Percentiles rank a stretch among this genome's conserved stretches.
Conservation (phyloP, 495 filamentous ascomycete species). For the Talaromyces thailandensis region DNA sequence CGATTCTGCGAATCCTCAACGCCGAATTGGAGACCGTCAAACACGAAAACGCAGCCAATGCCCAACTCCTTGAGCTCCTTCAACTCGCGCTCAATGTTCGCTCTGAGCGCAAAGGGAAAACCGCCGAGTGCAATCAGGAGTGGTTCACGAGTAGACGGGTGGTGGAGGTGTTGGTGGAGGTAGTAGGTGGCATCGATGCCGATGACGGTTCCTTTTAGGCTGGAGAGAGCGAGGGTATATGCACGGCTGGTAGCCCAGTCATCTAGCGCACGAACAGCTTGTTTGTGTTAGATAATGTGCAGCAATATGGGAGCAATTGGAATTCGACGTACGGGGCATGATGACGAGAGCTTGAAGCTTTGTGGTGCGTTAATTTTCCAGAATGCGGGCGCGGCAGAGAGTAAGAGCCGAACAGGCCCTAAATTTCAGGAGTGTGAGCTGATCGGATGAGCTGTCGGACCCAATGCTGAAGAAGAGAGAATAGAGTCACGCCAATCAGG, state of each 20-base stretch:
- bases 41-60: slow-evolving; percentile 73
- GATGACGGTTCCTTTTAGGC: slow-evolving; percentile 61
- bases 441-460: neutral
- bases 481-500: neutral
- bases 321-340: slow-evolving; percentile 32
- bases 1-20: slow-evolving; percentile 56
- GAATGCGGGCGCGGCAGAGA: slow-evolving; percentile 4
- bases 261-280: slow-evolving; percentile 46
- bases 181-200: slow-evolving; percentile 90
- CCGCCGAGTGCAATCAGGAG: slow-evolving; percentile 86
- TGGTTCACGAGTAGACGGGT: slow-evolving; percentile 64
- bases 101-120: slow-evolving; percentile 66
- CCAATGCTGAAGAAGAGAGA: neutral
- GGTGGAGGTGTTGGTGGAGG: slow-evolving; percentile 63
- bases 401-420: neutral
- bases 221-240: slow-evolving; percentile 48
- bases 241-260: slow-evolving; percentile 44
- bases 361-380: neutral
- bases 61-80: slow-evolving; percentile 49
- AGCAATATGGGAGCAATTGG: neutral
- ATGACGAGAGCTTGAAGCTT: slow-evolving; percentile 18
- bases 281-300: neutral
- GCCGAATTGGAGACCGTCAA: slow-evolving; percentile 73
- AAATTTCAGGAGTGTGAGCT: neutral
- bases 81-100: slow-evolving; percentile 65